phyloP scores from a whole-genome alignment of 2,329 filamentous ascomycete genomes.

The Aspergillus fructus region DNA sequence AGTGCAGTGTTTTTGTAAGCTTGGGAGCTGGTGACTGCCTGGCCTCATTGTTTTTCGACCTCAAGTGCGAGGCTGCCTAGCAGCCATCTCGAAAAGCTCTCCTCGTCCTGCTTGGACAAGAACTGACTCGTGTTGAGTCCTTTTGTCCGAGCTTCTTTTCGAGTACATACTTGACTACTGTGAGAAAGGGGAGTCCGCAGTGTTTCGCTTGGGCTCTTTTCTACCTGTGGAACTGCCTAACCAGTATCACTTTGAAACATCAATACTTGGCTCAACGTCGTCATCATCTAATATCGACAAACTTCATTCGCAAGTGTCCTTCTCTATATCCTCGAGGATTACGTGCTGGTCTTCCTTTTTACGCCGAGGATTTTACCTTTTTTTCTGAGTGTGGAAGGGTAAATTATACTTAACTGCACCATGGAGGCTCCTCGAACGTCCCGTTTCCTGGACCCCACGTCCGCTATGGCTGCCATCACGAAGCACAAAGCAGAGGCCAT shows the following conservation, averaged over 20 bases:
- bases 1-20: not conserved
- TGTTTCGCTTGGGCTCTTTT: not conserved
- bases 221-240: not conserved
- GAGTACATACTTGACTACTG: too few species aligned
- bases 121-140: not conserved
- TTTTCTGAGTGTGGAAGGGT: not conserved
- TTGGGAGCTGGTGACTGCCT: not conserved
- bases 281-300: not conserved
- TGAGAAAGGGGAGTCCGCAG: not conserved
- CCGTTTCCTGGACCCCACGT: constrained; percentile 40
- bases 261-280: not conserved
- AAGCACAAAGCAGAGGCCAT: constrained; percentile 51
- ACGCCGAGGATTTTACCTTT: not conserved
- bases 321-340: not conserved
- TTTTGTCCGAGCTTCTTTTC: too few species aligned
- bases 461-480: constrained; percentile 46
- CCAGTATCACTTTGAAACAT: not conserved
- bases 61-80: not conserved
- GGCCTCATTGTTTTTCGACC: not conserved
- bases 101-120: not conserved
- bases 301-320: not conserved
- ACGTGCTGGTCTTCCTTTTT: not conserved
- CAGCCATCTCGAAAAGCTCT: not conserved
- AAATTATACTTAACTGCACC: not conserved
- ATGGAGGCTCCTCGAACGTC: constrained; percentile 30